Evolutionary conservation across 2,329 filamentous ascomycete genomes (phyloP), one percentile per base, ranked within the genome.

Genomic region (Emmonsiellopsis sp.): DNA sequence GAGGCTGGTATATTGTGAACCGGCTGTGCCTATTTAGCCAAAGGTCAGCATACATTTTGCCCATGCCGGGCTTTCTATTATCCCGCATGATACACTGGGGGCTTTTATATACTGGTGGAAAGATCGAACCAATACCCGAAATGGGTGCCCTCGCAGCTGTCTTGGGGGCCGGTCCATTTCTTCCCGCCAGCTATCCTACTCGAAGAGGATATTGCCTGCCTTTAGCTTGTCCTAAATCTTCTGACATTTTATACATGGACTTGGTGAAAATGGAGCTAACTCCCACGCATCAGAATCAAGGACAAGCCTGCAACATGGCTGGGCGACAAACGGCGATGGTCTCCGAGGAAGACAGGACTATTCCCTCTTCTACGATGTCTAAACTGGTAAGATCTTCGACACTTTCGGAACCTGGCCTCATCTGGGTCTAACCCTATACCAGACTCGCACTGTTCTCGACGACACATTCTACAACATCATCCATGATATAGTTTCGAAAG

Each of bases 381-480:
- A 70, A 70, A 62, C 54, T 73, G 63, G 70, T 73, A 65, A 58
- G 66, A 63, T 32, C 52, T 36, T 27, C 21, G 21, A 27, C 21
- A 27, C 21, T 27, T 27, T 3, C 21, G 5, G 21, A 27, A 27
- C 21, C 21, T 27, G 21, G 21, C 21, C 21, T 27, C 21, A 27
- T 27, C 21, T 5, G 21, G 32, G 37, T 44, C 27, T 51, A 66
- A 51, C 43, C 32, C 32, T 40, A 27, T 37, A 17, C 31, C 55
- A 71, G 69, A 69, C 71, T 39, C 67, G 69, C 52, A 70, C 72
- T 39, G 76, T 84, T 52, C 68, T 84, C 60, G 78, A 83, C 55
- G 77, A 81, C 56, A 75, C 75, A 21, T 71, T 84, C 43, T 74
- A 79, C 61, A 82, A 78, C 61, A 79, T 83, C 59, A 77, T 84